These are phyloP conservation scores for Myxozyma mucilagina DNA, from an alignment of 805 yeast genomes.

Conservation along the genomic window DNA sequence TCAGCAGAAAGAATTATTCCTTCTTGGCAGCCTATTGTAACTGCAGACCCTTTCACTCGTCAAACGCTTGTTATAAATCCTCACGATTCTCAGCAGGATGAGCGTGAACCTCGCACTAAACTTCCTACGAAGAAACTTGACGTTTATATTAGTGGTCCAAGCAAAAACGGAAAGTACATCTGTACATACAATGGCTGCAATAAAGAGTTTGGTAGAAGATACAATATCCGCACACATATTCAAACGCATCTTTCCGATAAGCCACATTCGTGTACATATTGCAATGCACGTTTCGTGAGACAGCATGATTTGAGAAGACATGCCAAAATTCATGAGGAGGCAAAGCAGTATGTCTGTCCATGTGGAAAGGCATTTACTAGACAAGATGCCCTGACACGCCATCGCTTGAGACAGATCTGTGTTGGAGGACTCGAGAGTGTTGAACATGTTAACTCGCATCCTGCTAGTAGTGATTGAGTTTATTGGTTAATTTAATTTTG, in stretches of 20 bases:
- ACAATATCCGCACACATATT: constrained; percentile 91
- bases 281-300: constrained; percentile 86
- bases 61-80: constrained; percentile 7
- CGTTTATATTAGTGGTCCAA: constrained; percentile 37
- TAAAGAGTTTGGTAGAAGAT: constrained; percentile 76
- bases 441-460: not conserved
- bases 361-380: constrained; percentile 95
- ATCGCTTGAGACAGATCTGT: constrained; percentile 76
- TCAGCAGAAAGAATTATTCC: not conserved
- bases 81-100: constrained; percentile 5
- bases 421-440: constrained; percentile 6
- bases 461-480: not conserved
- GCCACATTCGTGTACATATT: constrained; percentile 76
- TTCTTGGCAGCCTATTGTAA: constrained; percentile 29
- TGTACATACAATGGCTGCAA: constrained; percentile 80
- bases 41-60: constrained; percentile 28
- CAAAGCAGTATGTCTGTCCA: constrained; percentile 66
- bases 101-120: not conserved
- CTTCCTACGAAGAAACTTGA: constrained; percentile 20
- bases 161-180: constrained; percentile 64
- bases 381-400: constrained; percentile 84
- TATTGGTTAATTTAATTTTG: not conserved
- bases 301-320: constrained; percentile 94
- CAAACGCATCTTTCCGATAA: constrained; percentile 95
- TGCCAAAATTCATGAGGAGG: constrained; percentile 77